Conservation (phyloP, 768 basidiomycete species). For the Kwoniella mangroviensis region DNA sequence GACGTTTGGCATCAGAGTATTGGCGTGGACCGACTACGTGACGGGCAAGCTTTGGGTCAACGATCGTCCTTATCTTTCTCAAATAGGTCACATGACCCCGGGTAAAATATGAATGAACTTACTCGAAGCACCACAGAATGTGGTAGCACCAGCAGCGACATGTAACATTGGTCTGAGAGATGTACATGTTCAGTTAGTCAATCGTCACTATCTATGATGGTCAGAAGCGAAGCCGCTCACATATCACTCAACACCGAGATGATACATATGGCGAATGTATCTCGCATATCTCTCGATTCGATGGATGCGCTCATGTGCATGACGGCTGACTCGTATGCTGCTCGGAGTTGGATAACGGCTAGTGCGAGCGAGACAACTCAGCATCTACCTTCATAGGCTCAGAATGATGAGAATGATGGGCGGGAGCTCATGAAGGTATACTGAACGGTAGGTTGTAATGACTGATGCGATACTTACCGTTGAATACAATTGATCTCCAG, state of each 20-base stretch:
- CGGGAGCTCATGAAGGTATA: background rate
- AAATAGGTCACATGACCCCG: background rate
- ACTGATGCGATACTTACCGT: conserved; percentile 30
- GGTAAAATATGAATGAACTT: background rate
- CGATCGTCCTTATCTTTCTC: background rate
- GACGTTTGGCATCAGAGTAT: conserved; percentile 43
- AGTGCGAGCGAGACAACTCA: background rate
- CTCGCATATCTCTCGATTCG: conserved; percentile 40
- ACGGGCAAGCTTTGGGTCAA: background rate
- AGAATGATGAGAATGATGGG: background rate
- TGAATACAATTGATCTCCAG: conserved; percentile 42
- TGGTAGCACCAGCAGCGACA: conserved; percentile 37
- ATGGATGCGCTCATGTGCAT: conserved; percentile 23
- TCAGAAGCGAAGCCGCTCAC: conserved; percentile 15
- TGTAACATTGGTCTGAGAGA: conserved; percentile 45
- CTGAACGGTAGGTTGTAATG: background rate
- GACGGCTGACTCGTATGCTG: conserved; percentile 38
- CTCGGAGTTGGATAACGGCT: conserved; percentile 49
- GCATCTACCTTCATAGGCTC: background rate
- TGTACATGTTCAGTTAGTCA: background rate
- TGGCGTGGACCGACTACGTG: conserved; percentile 32
- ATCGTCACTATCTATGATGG: background rate
- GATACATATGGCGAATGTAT: conserved; percentile 44
- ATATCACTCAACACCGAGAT: conserved; percentile 47
- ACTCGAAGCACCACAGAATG: conserved; percentile 40